Evolutionary conservation across 805 yeast species (phyloP).

Genomic region (Sugiyamaella mastotermitis): DNA sequence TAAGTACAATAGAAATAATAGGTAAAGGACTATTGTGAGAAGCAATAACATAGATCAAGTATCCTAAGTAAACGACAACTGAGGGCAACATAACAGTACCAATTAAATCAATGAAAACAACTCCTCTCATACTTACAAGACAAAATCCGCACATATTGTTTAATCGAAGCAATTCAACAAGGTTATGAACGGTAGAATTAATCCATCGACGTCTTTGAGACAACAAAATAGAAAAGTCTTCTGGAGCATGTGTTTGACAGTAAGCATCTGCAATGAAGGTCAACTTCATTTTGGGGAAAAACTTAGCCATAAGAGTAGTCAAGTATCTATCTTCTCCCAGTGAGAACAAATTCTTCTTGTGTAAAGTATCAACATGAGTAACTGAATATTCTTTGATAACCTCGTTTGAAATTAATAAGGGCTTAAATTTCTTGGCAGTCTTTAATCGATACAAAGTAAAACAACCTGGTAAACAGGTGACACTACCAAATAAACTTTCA

Average conservation of each 20-base stretch:
- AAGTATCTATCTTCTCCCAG: slow-evolving; percentile 59
- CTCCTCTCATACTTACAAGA: slow-evolving; percentile 55
- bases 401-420: slow-evolving; percentile 55
- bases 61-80: slow-evolving; percentile 48
- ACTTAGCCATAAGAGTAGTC: slow-evolving; percentile 50
- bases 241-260: slow-evolving; percentile 54
- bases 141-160: slow-evolving; percentile 58
- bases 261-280: slow-evolving; percentile 53
- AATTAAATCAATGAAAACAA: slow-evolving; percentile 49
- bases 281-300: slow-evolving; percentile 51
- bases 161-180: slow-evolving; percentile 50
- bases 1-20: slow-evolving; percentile 47
- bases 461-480: slow-evolving; percentile 65
- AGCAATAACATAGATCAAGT: slow-evolving; percentile 45
- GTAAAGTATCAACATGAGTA: slow-evolving; percentile 52
- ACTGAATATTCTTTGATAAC: slow-evolving; percentile 52
- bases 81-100: slow-evolving; percentile 55
- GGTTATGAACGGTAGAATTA: slow-evolving; percentile 59
- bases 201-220: slow-evolving; percentile 64
- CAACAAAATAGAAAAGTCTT: slow-evolving; percentile 41
- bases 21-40: slow-evolving; percentile 47
- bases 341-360: slow-evolving; percentile 53
- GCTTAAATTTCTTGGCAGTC: slow-evolving; percentile 45
- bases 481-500: slow-evolving; percentile 56
- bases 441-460: slow-evolving; percentile 48